phyloP scores from a whole-genome alignment of 2,329 filamentous ascomycete genomes.

The Calcarisporium arbuscula region DNA sequence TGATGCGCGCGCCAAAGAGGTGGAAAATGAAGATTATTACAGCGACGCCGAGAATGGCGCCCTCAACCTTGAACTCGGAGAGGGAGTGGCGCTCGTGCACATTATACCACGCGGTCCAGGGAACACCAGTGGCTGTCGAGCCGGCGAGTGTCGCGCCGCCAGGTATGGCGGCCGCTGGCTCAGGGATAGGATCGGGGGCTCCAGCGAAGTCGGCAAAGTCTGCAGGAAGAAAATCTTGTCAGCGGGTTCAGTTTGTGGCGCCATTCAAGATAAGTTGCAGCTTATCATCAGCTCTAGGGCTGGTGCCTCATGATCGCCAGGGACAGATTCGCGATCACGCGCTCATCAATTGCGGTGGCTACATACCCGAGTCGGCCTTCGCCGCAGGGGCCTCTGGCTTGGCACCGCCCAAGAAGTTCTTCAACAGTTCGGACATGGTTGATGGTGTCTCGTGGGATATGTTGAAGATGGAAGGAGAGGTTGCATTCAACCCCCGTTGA shows the following conservation, averaged over 20 bases:
- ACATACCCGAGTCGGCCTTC: constrained; percentile 59
- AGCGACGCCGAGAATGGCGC: constrained; percentile 71
- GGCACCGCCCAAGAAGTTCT: constrained; percentile 62
- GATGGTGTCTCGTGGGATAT: constrained; percentile 17
- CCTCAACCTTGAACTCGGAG: constrained; percentile 82
- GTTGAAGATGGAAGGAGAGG: constrained; percentile 7
- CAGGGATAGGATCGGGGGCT: constrained; percentile 60
- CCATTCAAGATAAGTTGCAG: no score
- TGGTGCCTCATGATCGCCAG: no score
- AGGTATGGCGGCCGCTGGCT: constrained; percentile 39
- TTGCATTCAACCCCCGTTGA: constrained; percentile 10
- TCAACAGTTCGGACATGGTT: constrained; percentile 54
- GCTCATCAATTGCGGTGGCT: not conserved
- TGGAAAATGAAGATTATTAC: constrained; percentile 71
- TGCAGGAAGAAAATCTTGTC: constrained; percentile 32
- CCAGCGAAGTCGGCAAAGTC: constrained; percentile 93
- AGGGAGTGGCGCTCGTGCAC: constrained; percentile 84
- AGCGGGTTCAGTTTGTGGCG: constrained; percentile 12
- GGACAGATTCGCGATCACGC: no score
- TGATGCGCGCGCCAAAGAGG: constrained; percentile 71
- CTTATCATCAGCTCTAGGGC: no score
- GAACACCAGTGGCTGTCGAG: constrained; percentile 40
- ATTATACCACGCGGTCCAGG: constrained; percentile 95
- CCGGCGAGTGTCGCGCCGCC: constrained; percentile 40
- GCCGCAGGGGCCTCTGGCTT: constrained; percentile 45